These are phyloP conservation scores for Beta macrorhiza DNA, from an alignment of 179 eudicot species.

Conservation along the genomic window DNA sequence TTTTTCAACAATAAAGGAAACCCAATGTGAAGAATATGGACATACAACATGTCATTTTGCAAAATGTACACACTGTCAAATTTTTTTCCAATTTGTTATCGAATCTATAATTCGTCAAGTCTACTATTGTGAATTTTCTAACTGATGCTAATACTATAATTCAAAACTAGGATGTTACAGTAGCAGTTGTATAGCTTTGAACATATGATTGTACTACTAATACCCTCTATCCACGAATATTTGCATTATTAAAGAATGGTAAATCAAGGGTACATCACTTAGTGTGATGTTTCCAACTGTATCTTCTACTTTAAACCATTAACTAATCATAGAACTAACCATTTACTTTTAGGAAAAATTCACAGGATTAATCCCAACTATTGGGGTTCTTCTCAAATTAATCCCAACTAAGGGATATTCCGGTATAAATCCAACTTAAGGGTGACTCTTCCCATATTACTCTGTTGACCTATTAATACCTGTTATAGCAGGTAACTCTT, in stretches of 20 bases:
- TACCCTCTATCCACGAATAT: background rate
- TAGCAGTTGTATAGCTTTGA: background rate
- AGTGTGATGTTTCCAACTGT: background rate
- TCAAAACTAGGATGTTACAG: background rate
- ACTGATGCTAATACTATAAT: background rate
- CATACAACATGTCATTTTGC: background rate
- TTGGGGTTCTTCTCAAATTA: too few species aligned
- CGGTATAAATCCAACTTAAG: too few species aligned
- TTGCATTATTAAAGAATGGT: background rate
- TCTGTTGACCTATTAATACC: too few species aligned
- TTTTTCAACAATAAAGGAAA: background rate
- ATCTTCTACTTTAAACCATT: background rate
- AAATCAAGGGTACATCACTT: background rate
- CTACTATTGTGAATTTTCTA: background rate
- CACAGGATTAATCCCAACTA: too few species aligned
- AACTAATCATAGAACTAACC: background rate
- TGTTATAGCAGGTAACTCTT: too few species aligned
- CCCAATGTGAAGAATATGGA: background rate
- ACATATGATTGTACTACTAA: background rate
- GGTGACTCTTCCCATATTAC: too few species aligned
- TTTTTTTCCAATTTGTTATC: background rate
- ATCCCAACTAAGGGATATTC: too few species aligned
- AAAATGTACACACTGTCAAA: background rate
- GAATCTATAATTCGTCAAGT: background rate
- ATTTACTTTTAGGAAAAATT: background rate